Evolutionary conservation across 2,329 filamentous ascomycete species (phyloP).

Genomic region (Fulvia fulva): DNA sequence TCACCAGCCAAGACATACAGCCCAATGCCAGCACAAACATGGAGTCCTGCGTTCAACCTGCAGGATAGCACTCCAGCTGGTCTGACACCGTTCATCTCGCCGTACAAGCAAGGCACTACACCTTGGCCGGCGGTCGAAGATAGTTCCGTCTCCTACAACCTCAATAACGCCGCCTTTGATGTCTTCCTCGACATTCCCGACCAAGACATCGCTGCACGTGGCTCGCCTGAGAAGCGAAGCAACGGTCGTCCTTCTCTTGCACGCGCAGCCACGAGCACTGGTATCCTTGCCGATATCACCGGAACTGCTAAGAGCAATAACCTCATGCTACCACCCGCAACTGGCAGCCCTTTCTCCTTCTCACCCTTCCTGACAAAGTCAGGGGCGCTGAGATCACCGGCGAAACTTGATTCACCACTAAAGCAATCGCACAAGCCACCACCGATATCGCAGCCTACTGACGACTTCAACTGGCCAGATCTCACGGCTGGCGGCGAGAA

Average conservation of each 20-base stretch:
- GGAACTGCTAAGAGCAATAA: conserved; percentile 52
- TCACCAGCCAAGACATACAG: conserved; percentile 63
- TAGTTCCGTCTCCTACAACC: conserved; percentile 26
- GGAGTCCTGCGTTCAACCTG: conserved; percentile 65
- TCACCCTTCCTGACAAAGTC: conserved; percentile 30
- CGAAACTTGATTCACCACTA: conserved; percentile 32
- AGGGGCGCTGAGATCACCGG: conserved; percentile 23
- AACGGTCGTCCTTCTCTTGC: conserved; percentile 58
- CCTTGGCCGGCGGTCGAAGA: conserved; percentile 34
- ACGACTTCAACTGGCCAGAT: conserved; percentile 29
- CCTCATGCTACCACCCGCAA: conserved; percentile 23
- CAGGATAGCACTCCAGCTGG: conserved; percentile 58
- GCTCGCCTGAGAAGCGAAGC: conserved; percentile 65
- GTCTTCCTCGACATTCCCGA: conserved; percentile 50
- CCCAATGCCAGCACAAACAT: conserved; percentile 52
- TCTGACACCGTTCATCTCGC: conserved; percentile 41
- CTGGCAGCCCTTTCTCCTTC: conserved; percentile 28
- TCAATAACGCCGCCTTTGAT: conserved; percentile 48
- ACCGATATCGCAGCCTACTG: conserved; percentile 8
- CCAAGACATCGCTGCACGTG: conserved; percentile 46
- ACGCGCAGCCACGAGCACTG: conserved; percentile 58
- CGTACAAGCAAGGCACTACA: conserved; percentile 29
- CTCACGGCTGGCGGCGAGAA: conserved; percentile 23
- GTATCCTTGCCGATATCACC: conserved; percentile 59
- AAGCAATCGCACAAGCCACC: conserved; percentile 29